Percentiles rank a stretch among this genome's conserved stretches.
Conservation (phyloP, 2,329 filamentous ascomycete species). For the Trichophyton verrucosum region DNA sequence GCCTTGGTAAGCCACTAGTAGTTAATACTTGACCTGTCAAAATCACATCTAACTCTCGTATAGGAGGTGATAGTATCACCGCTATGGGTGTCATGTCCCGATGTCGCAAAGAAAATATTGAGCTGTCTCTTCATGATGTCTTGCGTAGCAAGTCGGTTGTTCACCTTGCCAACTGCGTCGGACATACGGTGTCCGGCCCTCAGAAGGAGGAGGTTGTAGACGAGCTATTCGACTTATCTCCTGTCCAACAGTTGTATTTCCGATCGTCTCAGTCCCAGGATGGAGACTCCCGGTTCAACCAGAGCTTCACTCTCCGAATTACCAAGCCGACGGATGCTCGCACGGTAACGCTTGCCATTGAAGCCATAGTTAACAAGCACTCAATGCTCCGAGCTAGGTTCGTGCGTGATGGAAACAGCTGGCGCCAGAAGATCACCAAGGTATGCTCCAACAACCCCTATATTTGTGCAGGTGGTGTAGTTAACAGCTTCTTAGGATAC, state of each 20-base stretch:
- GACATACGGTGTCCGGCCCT: conserved; percentile 19
- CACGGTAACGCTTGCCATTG: conserved; percentile 9
- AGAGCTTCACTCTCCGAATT: conserved; percentile 15
- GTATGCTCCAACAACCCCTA: conserved; percentile 18
- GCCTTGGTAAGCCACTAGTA: conserved; percentile 17
- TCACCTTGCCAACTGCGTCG: conserved; percentile 24
- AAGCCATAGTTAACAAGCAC: conserved; percentile 13
- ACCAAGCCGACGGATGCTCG: background rate
- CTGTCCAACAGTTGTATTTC: conserved; percentile 18
- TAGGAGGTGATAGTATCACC: conserved; percentile 40
- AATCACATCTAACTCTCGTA: background rate
- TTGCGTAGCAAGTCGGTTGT: conserved; percentile 36
- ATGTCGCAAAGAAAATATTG: conserved; percentile 35
- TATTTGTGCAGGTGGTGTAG: conserved; percentile 14
- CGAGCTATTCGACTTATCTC: conserved; percentile 14
- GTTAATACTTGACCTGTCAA: background rate
- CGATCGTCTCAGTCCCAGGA: conserved; percentile 3
- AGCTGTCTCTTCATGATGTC: conserved; percentile 37
- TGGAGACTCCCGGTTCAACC: conserved; percentile 15
- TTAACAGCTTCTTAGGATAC: conserved; percentile 13
- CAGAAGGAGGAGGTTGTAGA: conserved; percentile 12
- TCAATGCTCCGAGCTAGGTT: conserved; percentile 18
- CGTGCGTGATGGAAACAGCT: conserved; percentile 9
- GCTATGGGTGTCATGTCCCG: conserved; percentile 39
- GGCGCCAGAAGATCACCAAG: conserved; percentile 16